Conservation (phyloP, 2,329 filamentous ascomycete species). For the Diplodia corticola region DNA sequence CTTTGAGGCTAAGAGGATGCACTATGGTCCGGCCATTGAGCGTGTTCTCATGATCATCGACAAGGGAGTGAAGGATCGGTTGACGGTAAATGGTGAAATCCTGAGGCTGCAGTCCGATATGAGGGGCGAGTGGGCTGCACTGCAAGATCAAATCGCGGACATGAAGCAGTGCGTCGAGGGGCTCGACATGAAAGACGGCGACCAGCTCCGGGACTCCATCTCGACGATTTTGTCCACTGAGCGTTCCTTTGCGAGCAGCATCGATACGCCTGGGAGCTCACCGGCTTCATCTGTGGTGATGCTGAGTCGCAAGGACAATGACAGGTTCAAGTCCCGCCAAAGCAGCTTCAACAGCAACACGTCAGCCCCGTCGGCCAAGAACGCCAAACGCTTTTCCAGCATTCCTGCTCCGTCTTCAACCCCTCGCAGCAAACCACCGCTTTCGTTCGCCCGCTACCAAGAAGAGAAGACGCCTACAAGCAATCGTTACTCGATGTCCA, state of each 20-base stretch:
- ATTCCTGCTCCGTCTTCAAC: constrained; percentile 41
- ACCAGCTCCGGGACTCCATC: constrained; percentile 85
- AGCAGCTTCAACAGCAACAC: constrained; percentile 48
- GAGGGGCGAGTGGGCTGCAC: constrained; percentile 73
- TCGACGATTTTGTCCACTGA: constrained; percentile 89
- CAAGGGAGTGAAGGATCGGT: constrained; percentile 89
- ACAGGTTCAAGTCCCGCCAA: constrained; percentile 50
- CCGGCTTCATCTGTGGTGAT: constrained; percentile 66
- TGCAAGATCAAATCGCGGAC: constrained; percentile 75
- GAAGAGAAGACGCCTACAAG: constrained; percentile 28
- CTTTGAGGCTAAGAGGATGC: constrained; percentile 91
- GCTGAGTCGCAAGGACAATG: constrained; percentile 53
- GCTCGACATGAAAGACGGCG: constrained; percentile 59
- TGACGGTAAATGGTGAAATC: constrained; percentile 96
- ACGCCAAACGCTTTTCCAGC: constrained; percentile 51
- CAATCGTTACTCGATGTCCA: constrained; percentile 10
- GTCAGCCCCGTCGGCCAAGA: constrained; percentile 41
- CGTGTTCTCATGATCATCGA: constrained; percentile 90
- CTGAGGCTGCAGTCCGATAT: constrained; percentile 82
- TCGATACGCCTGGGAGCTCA: constrained; percentile 62
- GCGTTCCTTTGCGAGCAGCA: constrained; percentile 67
- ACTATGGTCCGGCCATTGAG: constrained; percentile 92
- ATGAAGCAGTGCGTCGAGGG: constrained; percentile 77
- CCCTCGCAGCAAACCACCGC: constrained; percentile 26
- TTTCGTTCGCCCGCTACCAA: constrained; percentile 29